Conservation (phyloP, 2,329 filamentous ascomycete species). For the Cladosporium halotolerans region DNA sequence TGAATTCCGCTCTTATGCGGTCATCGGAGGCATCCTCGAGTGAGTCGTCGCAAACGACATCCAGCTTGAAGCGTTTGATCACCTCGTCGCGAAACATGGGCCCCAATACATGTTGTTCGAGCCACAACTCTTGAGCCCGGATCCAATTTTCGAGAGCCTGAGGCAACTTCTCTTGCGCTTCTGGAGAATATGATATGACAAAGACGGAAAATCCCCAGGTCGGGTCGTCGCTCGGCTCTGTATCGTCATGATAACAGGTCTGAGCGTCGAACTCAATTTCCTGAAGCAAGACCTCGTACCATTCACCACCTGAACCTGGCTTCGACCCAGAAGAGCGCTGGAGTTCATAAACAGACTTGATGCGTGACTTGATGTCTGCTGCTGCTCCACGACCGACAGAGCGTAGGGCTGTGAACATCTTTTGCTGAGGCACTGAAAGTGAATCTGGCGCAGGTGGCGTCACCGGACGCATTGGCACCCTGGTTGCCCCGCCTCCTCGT, state of each 20-base stretch:
- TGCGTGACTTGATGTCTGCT: not conserved
- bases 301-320: not conserved
- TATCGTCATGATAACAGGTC: not conserved
- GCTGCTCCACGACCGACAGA: not conserved
- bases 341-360: not conserved
- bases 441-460: not conserved
- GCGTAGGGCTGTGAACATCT: not conserved
- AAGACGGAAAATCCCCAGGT: conserved; percentile 3
- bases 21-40: conserved; percentile 3
- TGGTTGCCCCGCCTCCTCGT: not conserved
- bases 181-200: not conserved
- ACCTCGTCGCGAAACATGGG: not conserved
- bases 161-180: not conserved
- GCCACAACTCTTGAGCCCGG: not conserved
- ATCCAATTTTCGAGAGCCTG: not conserved
- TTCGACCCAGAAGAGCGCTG: not conserved
- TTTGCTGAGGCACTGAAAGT: not conserved
- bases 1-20: not conserved
- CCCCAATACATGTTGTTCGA: not conserved
- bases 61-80: not conserved
- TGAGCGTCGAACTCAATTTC: not conserved
- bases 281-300: not conserved
- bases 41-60: not conserved
- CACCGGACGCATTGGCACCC: not conserved
- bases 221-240: not conserved